Evolutionary conservation across 768 basidiomycete genomes (phyloP).

Genomic region (Leucocoprinus birnbaumii): DNA sequence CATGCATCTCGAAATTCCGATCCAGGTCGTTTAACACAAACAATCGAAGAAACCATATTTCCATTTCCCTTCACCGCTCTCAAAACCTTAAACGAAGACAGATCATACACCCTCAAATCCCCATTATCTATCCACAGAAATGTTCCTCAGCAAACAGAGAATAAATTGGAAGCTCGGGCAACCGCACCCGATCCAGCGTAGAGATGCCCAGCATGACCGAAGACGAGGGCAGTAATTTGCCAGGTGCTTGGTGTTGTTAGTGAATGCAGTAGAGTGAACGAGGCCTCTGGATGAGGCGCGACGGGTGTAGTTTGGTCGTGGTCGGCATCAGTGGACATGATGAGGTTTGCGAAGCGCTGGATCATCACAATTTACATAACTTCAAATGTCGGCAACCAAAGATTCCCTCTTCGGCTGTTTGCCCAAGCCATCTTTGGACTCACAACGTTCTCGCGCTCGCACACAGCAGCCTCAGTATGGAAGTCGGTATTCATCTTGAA

Average conservation of each 20-base stretch:
- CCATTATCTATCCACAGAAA: conserved; percentile 59
- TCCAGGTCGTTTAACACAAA: conserved; percentile 38
- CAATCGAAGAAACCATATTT: conserved; percentile 61
- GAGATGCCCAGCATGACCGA: conserved; percentile 45
- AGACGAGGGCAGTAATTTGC: conserved; percentile 48
- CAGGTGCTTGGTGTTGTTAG: conserved; percentile 10
- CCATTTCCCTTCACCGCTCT: conserved; percentile 61
- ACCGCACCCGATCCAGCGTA: conserved; percentile 62
- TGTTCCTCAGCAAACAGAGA: background rate
- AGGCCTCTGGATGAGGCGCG: conserved; percentile 2
- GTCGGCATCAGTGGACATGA: background rate
- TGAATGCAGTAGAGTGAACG: conserved; percentile 3
- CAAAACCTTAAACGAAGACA: conserved; percentile 55
- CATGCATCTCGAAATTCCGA: conserved; percentile 50
- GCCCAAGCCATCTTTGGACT: too few species aligned
- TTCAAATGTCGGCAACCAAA: background rate
- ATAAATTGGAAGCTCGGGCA: conserved; percentile 5
- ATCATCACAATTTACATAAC: too few species aligned
- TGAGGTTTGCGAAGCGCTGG: background rate
- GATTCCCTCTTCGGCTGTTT: too few species aligned
- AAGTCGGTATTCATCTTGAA: too few species aligned
- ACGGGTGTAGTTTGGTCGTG: background rate
- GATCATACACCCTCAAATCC: conserved; percentile 60
- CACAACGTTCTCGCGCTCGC: too few species aligned
- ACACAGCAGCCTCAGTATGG: too few species aligned